Evolutionary conservation across 306 rosid species (phyloP).

Genomic region (Cucurbita moschata): DNA sequence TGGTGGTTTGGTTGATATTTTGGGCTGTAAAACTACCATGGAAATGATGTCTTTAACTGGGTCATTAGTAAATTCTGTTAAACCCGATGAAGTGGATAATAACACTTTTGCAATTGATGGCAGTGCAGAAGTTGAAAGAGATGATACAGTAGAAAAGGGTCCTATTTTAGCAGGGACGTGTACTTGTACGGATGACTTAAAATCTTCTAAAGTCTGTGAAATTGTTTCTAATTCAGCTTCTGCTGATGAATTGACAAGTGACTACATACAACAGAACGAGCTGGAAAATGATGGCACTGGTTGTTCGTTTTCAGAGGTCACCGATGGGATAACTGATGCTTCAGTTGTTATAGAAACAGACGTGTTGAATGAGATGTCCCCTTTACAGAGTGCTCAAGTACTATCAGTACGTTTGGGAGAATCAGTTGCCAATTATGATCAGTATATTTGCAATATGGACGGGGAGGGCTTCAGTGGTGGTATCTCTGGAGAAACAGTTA

Average conservation of each 20-base stretch:
- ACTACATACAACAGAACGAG: constrained; percentile 23
- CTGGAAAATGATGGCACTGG: constrained; percentile 18
- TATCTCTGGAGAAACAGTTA: constrained; percentile 23
- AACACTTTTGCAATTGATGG: constrained; percentile 13
- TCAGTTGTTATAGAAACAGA: constrained; percentile 23
- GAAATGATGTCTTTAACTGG: constrained; percentile 10
- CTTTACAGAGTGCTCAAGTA: constrained; percentile 23
- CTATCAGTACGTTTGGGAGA: constrained; percentile 16
- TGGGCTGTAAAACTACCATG: constrained; percentile 7
- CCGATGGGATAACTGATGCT: constrained; percentile 19
- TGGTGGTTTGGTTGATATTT: constrained; percentile 11
- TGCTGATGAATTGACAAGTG: neutral
- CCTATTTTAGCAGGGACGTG: neutral
- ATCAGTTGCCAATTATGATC: constrained; percentile 14
- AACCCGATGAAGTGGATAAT: constrained; percentile 24
- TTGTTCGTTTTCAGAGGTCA: constrained; percentile 19
- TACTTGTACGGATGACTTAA: constrained; percentile 7
- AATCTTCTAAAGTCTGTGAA: constrained; percentile 20
- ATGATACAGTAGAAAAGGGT: constrained; percentile 12
- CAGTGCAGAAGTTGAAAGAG: constrained; percentile 14
- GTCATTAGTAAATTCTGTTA: constrained; percentile 17
- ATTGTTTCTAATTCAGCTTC: constrained; percentile 18
- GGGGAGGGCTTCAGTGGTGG: constrained; percentile 17
- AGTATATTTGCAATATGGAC: constrained; percentile 18
- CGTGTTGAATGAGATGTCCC: constrained; percentile 17